Conservation (phyloP, 495 filamentous ascomycete genomes). For the Penicillium bovifimosum region DNA sequence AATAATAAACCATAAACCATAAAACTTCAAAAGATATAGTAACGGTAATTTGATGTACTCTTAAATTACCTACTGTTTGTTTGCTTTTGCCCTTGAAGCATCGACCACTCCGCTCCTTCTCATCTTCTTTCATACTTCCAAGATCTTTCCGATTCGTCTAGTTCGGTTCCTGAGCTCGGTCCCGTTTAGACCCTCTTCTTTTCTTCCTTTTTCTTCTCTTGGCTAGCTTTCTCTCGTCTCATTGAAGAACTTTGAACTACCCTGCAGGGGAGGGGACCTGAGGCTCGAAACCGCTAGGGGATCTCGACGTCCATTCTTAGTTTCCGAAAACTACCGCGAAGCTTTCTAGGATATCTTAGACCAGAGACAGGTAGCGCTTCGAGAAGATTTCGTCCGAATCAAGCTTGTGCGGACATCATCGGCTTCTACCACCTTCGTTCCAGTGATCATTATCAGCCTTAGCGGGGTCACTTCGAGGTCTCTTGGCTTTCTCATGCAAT, state of each 20-base stretch:
- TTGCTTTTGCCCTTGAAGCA: conserved; percentile 19
- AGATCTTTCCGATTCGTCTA: no score
- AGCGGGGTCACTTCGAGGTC: not conserved
- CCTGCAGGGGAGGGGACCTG: not conserved
- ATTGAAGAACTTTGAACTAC: not conserved
- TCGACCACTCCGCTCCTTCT: conserved; percentile 7
- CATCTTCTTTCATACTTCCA: conserved; percentile 8
- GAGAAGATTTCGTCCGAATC: conserved; percentile 22
- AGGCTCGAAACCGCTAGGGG: not conserved
- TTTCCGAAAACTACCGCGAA: conserved; percentile 24
- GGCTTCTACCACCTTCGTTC: conserved; percentile 13
- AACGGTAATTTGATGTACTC: conserved; percentile 19
- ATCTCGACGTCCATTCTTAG: not conserved
- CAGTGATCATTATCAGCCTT: conserved; percentile 9
- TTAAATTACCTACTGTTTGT: conserved; percentile 7
- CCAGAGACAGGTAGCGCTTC: conserved; percentile 21
- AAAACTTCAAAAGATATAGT: not conserved
- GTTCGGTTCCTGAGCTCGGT: not conserved
- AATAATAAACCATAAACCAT: no score
- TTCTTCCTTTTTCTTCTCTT: conserved; percentile 4
- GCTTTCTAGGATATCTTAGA: conserved; percentile 13
- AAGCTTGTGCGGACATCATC: conserved; percentile 17
- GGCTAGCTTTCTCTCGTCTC: not conserved
- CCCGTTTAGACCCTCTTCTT: no score
- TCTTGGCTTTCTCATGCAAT: not conserved